Evolutionary conservation across 768 basidiomycete species (phyloP).

Genomic region (Suillus weaverae): DNA sequence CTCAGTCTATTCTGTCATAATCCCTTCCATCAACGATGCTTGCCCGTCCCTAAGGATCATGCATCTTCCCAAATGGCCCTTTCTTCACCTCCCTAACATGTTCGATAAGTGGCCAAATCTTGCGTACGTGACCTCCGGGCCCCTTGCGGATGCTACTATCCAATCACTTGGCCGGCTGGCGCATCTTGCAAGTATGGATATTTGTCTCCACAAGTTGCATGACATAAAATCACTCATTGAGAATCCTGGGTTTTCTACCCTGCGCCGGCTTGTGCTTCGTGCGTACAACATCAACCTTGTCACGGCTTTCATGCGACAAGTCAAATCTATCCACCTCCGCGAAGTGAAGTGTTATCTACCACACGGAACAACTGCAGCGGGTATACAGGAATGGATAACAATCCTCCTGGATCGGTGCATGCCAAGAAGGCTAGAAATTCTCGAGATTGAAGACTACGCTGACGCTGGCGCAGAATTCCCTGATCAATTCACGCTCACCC

Average conservation of each 20-base stretch:
- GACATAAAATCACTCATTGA: conserved; percentile 3
- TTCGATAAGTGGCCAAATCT: conserved; percentile 5
- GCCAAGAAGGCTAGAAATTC: conserved; percentile 3
- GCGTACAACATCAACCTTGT: conserved; percentile 2
- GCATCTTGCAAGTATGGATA: conserved; percentile 7
- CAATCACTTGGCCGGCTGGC: conserved; percentile 1
- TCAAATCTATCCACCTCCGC: background rate
- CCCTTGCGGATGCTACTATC: conserved; percentile 5
- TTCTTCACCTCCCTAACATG: conserved; percentile 3
- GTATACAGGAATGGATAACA: conserved; percentile 4
- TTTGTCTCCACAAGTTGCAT: conserved; percentile 5
- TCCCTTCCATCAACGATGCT: conserved; percentile 3
- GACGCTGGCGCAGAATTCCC: background rate
- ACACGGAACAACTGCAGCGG: conserved; percentile 1
- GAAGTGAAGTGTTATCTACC: conserved; percentile 4
- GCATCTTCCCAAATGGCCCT: conserved; percentile 6
- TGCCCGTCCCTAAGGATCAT: conserved; percentile 4
- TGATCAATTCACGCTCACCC: background rate
- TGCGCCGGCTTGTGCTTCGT: conserved; percentile 4
- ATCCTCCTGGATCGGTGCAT: conserved; percentile 1
- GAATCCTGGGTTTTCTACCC: conserved; percentile 2
- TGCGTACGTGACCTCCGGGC: conserved; percentile 2
- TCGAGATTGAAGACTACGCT: conserved; percentile 4
- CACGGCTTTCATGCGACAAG: conserved; percentile 5
- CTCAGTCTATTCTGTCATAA: conserved; percentile 2